Conservation (phyloP, 2,329 filamentous ascomycete genomes). For the Fonsecaea pedrosoi region DNA sequence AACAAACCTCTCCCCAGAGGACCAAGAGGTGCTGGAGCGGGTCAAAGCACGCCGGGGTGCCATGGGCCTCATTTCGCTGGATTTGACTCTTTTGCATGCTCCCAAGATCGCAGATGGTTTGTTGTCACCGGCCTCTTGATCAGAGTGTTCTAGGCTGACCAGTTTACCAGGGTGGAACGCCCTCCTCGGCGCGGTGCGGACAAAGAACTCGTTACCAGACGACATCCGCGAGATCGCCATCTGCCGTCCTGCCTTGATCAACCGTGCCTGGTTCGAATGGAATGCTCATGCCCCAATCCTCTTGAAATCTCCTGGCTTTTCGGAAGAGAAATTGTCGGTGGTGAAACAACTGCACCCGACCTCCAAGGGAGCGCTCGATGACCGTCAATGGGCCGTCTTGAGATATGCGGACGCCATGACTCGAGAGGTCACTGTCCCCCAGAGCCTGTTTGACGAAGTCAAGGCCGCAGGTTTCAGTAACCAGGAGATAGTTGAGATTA, state of each 20-base stretch:
- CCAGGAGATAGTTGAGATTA: constrained; percentile 81
- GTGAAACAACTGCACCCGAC: constrained; percentile 52
- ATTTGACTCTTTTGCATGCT: constrained; percentile 61
- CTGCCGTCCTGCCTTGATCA: constrained; percentile 79
- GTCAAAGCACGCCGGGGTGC: constrained; percentile 60
- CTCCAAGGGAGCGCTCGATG: constrained; percentile 48
- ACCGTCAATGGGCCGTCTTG: constrained; percentile 68
- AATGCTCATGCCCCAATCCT: constrained; percentile 78
- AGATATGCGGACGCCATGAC: constrained; percentile 86
- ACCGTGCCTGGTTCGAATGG: constrained; percentile 87
- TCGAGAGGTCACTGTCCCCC: constrained; percentile 70
- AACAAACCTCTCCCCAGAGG: constrained; percentile 47
- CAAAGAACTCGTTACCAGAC: constrained; percentile 57
- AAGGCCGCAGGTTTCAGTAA: constrained; percentile 66
- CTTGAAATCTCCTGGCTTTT: constrained; percentile 63
- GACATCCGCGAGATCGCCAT: constrained; percentile 77
- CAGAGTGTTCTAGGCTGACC: background rate
- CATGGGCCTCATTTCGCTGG: constrained; percentile 59
- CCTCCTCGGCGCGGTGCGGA: constrained; percentile 63
- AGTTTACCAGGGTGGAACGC: constrained; percentile 57
- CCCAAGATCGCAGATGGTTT: constrained; percentile 60
- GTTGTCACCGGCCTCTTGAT: background rate
- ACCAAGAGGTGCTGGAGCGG: constrained; percentile 58
- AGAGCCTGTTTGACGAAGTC: constrained; percentile 70
- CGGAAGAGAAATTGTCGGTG: constrained; percentile 54